Evolutionary conservation across 2,329 filamentous ascomycete genomes (phyloP), one percentile per base, ranked within the genome.

Genomic region (Penicillium sp.): DNA sequence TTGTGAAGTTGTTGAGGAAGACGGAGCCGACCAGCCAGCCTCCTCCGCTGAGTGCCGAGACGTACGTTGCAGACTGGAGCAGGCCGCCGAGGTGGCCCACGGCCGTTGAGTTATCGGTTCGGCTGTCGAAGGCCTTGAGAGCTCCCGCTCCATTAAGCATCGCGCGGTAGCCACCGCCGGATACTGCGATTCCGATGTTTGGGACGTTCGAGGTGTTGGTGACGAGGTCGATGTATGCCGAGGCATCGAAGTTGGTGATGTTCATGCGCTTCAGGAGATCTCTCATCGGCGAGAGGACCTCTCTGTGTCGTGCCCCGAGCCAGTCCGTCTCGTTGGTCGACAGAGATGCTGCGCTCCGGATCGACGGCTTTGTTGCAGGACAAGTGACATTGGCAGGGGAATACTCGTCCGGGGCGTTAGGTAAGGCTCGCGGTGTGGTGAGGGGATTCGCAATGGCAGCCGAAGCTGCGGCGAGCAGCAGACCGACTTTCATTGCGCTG

Each of bases 141-240:
- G 89, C 90, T 63, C 93, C 93, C 17, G 89, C 93, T 44, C 91
- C 92, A 72, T 91, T 94, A 81, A 93, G 82, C 80, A 96, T 83
- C n/a, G 93, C 92, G 60, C 93, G 85, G 75, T 95, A 96, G 41
- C 93, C 93, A 73, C 93, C 93, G 13, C 92, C 92, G 0, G 91
- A 95, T 49, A 91, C 82, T 11, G 92, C 91, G 65, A 96, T 86
- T 17, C 84, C 92, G 64, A 96, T 88, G 67, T 89, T 91, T 0
- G 89, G 88, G 29, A 90, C 70, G 1, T 82, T 80, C 17, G 83
- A 83, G 0, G 79, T 80, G 75, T 90, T 89, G 64, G 78, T 77
- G 63, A 86, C 75, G 1, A 78, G 79, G 58, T 88, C 83, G 69
- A 98, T 87, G 74, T 95, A 98, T 1, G 79, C 74, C 1, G 81